These are phyloP conservation scores for Pilasporangium apinafurcum DNA, from an alignment of 352 stramenopile species.

Conservation along the genomic window DNA sequence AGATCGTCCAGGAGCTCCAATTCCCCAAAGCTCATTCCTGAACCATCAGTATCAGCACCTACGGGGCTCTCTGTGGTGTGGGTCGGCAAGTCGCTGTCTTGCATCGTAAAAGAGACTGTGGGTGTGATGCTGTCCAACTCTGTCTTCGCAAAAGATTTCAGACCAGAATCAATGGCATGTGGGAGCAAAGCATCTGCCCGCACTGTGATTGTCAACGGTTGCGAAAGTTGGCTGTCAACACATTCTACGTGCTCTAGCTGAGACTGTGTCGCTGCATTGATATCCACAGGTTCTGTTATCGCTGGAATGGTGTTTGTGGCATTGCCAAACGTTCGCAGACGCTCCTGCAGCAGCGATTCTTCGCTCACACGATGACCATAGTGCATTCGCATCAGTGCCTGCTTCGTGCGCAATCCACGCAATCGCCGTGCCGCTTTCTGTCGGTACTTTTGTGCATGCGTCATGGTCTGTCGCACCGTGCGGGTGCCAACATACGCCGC, in stretches of 20 bases:
- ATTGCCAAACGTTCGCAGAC: slow-evolving; percentile 25
- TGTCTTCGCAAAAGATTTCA: background rate
- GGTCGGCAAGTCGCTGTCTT: too few relatives aligned
- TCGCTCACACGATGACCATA: slow-evolving; percentile 55
- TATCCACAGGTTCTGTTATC: background rate
- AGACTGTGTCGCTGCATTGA: background rate
- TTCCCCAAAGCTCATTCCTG: too few relatives aligned
- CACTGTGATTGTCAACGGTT: background rate
- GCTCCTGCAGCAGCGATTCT: slow-evolving; percentile 57
- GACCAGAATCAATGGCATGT: too few relatives aligned
- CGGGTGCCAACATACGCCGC: slow-evolving; percentile 58
- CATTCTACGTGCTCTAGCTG: background rate
- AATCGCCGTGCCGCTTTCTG: slow-evolving; percentile 53
- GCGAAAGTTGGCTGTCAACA: slow-evolving; percentile 1
- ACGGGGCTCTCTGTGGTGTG: too few relatives aligned
- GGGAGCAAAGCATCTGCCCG: too few relatives aligned
- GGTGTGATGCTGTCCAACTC: background rate
- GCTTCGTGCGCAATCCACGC: slow-evolving; percentile 56
- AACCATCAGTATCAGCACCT: too few relatives aligned
- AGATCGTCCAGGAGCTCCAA: slow-evolving; percentile 24
- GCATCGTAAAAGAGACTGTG: too few relatives aligned
- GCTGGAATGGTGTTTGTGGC: background rate
- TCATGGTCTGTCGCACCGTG: slow-evolving; percentile 72
- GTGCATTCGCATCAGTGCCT: slow-evolving; percentile 71
- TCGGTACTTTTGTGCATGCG: slow-evolving; percentile 68